These are phyloP conservation scores for Craspedostauros australis DNA, from an alignment of 108 stramenopile genomes.

Conservation along the genomic window DNA sequence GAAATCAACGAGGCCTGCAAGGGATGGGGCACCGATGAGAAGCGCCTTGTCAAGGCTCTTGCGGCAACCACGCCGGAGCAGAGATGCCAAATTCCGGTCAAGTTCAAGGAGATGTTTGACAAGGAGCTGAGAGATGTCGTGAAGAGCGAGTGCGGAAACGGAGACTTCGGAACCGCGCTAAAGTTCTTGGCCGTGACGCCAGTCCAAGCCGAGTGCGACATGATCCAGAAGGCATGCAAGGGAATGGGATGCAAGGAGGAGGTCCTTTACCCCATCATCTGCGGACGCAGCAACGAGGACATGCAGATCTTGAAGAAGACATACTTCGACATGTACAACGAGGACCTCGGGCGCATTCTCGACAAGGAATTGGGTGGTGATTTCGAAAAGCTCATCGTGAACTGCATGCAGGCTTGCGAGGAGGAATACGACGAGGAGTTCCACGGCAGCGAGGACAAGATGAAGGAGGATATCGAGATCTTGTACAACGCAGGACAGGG, in stretches of 20 bases:
- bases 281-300: slow-evolving; percentile 54
- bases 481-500: slow-evolving; percentile 54
- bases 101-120: slow-evolving; percentile 39
- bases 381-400: slow-evolving; percentile 32
- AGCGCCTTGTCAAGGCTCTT: slow-evolving; percentile 26
- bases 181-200: slow-evolving; percentile 40
- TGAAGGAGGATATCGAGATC: slow-evolving; percentile 37
- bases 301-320: slow-evolving; percentile 60
- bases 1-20: slow-evolving; percentile 23
- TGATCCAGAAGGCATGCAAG: slow-evolving; percentile 48
- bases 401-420: slow-evolving; percentile 45
- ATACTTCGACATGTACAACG: slow-evolving; percentile 45
- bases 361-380: slow-evolving; percentile 45
- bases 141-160: slow-evolving; percentile 42
- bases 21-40: slow-evolving; percentile 29
- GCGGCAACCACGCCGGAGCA: slow-evolving; percentile 22
- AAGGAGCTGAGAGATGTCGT: slow-evolving; percentile 42
- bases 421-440: slow-evolving; percentile 47
- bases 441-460: slow-evolving; percentile 50
- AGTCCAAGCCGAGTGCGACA: slow-evolving; percentile 46
- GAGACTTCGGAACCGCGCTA: slow-evolving; percentile 49
- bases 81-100: slow-evolving; percentile 36
- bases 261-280: slow-evolving; percentile 41
- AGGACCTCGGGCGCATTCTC: slow-evolving; percentile 38
- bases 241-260: slow-evolving; percentile 45